Evolutionary conservation across 805 yeast species (phyloP).

Genomic region (Metschnikowia matae): DNA sequence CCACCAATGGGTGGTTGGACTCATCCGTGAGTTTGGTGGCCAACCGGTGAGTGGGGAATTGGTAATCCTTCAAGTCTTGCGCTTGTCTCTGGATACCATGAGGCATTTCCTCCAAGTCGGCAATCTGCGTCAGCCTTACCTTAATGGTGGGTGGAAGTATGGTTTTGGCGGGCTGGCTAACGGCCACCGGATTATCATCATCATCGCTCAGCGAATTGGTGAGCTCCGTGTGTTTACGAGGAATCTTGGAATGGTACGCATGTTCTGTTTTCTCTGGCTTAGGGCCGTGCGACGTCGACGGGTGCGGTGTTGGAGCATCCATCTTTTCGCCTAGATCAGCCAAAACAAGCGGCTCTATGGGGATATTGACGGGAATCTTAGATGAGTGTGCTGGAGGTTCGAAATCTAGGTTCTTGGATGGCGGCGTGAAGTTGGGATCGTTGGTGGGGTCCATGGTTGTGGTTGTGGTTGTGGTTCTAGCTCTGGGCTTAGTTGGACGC

Average conservation of each 20-base stretch:
- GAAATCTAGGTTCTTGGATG: conserved; percentile 58
- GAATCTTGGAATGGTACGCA: conserved; percentile 40
- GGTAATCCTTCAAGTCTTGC: conserved; percentile 57
- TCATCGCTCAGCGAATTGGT: conserved; percentile 45
- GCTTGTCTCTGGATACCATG: conserved; percentile 92
- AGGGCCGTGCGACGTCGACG: conserved; percentile 20
- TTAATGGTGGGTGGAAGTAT: conserved; percentile 41
- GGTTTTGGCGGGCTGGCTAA: conserved; percentile 9
- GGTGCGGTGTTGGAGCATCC: conserved; percentile 69
- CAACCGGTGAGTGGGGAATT: conserved; percentile 84
- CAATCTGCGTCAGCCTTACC: conserved; percentile 61
- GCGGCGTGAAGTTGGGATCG: conserved; percentile 88
- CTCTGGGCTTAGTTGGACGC: neutral
- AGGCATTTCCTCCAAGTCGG: conserved; percentile 96
- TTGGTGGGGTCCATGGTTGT: conserved; percentile 81
- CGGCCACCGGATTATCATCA: conserved; percentile 1
- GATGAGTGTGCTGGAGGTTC: conserved; percentile 66
- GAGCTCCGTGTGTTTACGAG: conserved; percentile 55
- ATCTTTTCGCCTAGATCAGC: conserved; percentile 70
- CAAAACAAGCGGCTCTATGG: conserved; percentile 65
- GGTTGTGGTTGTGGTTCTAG: neutral
- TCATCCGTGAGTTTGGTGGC: conserved; percentile 66
- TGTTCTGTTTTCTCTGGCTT: conserved; percentile 12
- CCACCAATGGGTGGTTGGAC: conserved; percentile 80
- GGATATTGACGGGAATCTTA: conserved; percentile 66